These are phyloP conservation scores for Circinella umbellata DNA, from an alignment of 371 early-diverging fungal genomes.

Conservation along the genomic window DNA sequence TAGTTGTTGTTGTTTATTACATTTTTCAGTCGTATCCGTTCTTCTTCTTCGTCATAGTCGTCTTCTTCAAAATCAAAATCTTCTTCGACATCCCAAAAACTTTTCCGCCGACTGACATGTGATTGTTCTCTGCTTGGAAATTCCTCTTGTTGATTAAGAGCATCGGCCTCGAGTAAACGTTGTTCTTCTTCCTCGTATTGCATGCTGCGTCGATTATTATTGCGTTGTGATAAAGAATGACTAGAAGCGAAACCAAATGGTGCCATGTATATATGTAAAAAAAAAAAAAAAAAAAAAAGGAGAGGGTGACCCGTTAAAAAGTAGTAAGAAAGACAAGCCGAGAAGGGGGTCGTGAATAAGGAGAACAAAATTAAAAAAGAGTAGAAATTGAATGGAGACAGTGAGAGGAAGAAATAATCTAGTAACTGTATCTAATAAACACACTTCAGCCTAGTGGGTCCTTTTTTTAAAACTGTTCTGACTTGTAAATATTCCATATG, in stretches of 20 bases:
- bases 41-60: constrained; percentile 5
- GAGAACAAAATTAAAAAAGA: background rate
- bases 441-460: background rate
- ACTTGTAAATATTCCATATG: background rate
- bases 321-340: background rate
- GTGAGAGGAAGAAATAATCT: too few relatives aligned
- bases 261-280: background rate
- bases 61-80: constrained; percentile 14
- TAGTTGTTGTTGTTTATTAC: background rate
- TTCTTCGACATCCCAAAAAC: constrained; percentile 20
- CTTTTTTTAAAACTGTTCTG: background rate
- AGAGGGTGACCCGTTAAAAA: background rate
- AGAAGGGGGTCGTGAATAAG: background rate
- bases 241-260: constrained; percentile 10
- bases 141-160: background rate
- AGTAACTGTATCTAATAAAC: too few relatives aligned
- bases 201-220: constrained; percentile 12
- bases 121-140: background rate
- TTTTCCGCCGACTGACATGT: background rate
- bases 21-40: constrained; percentile 1
- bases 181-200: constrained; percentile 17
- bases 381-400: too few relatives aligned
- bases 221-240: constrained; percentile 18
- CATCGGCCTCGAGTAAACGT: constrained; percentile 10
- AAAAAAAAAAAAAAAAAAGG: background rate